Percentiles rank a stretch among this genome's conserved stretches.
phyloP scores from a whole-genome alignment of 2,329 filamentous ascomycete species.

The Phyllosticta citribraziliensis region DNA sequence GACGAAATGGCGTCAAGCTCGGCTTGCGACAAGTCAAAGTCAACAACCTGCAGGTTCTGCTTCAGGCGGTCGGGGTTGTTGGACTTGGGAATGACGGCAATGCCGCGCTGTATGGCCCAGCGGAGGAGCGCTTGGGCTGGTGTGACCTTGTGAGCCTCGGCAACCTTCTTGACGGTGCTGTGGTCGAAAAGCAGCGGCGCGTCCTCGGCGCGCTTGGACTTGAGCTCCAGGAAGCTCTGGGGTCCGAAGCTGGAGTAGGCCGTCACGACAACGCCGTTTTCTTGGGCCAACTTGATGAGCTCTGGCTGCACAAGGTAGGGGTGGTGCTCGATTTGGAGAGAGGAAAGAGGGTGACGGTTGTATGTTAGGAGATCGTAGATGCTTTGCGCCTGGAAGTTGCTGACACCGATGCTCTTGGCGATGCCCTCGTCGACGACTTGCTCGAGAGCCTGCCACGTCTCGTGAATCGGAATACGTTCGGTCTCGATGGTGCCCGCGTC shows the following conservation, averaged over 20 bases:
- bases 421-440: constrained; percentile 58
- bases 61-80: constrained; percentile 21
- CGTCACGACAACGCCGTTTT: constrained; percentile 63
- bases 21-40: constrained; percentile 21
- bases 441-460: constrained; percentile 80
- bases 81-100: constrained; percentile 73
- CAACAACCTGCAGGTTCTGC: constrained; percentile 24
- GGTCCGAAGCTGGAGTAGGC: constrained; percentile 81
- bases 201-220: constrained; percentile 52
- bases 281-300: constrained; percentile 59
- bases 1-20: constrained; percentile 28
- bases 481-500: constrained; percentile 52
- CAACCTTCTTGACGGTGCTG: constrained; percentile 52
- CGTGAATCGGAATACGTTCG: constrained; percentile 62
- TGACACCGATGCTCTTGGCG: constrained; percentile 65
- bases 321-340: constrained; percentile 84
- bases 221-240: constrained; percentile 65
- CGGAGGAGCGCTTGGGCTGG: constrained; percentile 74
- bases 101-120: constrained; percentile 71
- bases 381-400: constrained; percentile 71
- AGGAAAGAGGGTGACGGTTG: constrained; percentile 62
- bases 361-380: constrained; percentile 73
- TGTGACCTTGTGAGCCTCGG: constrained; percentile 60
- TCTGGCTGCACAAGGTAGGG: constrained; percentile 72
- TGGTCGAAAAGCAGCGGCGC: constrained; percentile 64